Conservation (phyloP, 441 rosid genomes). For the Pelargonium cotyledonis region DNA sequence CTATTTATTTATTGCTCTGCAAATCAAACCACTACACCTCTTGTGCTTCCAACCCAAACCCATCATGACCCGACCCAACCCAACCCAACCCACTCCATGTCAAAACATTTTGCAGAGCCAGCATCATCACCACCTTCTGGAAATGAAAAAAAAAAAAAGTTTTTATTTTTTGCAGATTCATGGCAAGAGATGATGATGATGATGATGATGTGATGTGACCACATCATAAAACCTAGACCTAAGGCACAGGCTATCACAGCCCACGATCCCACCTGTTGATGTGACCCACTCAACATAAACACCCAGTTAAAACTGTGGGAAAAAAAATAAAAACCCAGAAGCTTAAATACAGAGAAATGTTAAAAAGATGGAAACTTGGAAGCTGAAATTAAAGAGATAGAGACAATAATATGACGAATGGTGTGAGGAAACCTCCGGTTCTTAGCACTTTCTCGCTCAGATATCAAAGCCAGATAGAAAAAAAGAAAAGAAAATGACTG, state of each 20-base stretch:
- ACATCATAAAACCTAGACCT: neutral
- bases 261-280: neutral
- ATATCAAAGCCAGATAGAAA: too few species aligned
- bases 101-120: neutral
- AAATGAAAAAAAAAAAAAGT: too few species aligned
- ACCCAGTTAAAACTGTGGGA: neutral
- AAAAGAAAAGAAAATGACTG: neutral
- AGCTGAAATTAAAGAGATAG: neutral
- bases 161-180: too few species aligned
- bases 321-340: too few species aligned
- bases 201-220: neutral
- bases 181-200: too few species aligned
- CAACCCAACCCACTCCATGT: too few species aligned
- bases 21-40: neutral
- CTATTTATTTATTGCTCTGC: neutral
- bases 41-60: neutral
- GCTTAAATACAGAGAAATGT: too few species aligned
- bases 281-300: neutral
- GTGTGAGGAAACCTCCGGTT: conserved; percentile 1
- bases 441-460: neutral
- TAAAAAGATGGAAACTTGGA: too few species aligned
- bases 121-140: too few species aligned
- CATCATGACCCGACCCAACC: neutral
- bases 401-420: neutral
- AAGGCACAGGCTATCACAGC: neutral